Evolutionary conservation across 371 early-diverging fungal genomes (phyloP).

Genomic region (Actinomortierella wolfii): DNA sequence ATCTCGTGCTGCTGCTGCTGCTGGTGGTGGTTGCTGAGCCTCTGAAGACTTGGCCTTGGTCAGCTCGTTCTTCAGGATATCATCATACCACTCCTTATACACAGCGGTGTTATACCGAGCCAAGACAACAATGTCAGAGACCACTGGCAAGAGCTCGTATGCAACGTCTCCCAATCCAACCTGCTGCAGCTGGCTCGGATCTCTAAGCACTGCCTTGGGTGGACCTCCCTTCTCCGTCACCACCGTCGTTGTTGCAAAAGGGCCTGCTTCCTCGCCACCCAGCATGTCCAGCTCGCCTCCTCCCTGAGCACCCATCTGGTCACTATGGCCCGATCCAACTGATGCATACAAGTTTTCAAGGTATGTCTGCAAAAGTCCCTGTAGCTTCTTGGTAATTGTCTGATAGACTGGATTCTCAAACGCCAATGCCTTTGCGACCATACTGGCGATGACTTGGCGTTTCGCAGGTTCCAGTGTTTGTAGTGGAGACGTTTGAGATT

Average conservation of each 20-base stretch:
- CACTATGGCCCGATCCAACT: slow-evolving; percentile 1
- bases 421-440: slow-evolving; percentile 13
- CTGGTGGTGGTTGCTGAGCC: too few relatives aligned
- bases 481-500: neutral
- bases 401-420: slow-evolving; percentile 24
- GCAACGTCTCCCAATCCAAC: slow-evolving; percentile 17
- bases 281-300: neutral
- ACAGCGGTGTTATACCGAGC: slow-evolving; percentile 35
- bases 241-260: neutral
- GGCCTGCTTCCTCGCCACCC: neutral
- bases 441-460: slow-evolving; percentile 6
- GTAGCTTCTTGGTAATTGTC: too few relatives aligned
- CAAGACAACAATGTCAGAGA: slow-evolving; percentile 23
- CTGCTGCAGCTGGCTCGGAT: too few relatives aligned
- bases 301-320: neutral
- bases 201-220: slow-evolving; percentile 6
- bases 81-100: slow-evolving; percentile 34
- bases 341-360: slow-evolving; percentile 17
- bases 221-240: slow-evolving; percentile 13
- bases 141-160: slow-evolving; percentile 24
- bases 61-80: slow-evolving; percentile 23
- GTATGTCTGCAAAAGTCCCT: slow-evolving; percentile 16
- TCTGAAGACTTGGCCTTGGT: too few relatives aligned
- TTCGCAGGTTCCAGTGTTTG: neutral
- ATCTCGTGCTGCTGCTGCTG: too few relatives aligned